Percentiles rank a stretch among this genome's conserved stretches.
phyloP scores from a whole-genome alignment of 164 flowering plant genomes.

The Houttuynia cordata region DNA sequence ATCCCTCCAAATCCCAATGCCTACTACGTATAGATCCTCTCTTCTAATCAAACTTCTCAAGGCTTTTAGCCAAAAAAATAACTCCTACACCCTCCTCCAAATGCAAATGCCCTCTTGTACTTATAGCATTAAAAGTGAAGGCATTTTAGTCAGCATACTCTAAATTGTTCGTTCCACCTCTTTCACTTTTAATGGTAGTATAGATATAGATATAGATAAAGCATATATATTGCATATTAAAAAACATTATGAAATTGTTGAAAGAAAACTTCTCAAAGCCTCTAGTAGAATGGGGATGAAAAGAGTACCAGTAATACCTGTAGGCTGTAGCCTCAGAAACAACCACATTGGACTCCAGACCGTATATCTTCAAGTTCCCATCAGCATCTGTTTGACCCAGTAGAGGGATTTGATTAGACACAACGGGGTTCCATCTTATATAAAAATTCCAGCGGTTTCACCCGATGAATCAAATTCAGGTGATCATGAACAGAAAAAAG shows the following conservation, averaged over 20 bases:
- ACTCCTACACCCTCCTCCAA: too few species aligned
- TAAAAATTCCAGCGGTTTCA: slow-evolving; percentile 84
- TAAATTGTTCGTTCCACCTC: too few species aligned
- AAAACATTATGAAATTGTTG: neutral
- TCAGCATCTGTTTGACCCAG: slow-evolving; percentile 92
- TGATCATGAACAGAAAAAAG: slow-evolving; percentile 57
- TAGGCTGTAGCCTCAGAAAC: slow-evolving; percentile 20
- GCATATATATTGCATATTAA: neutral
- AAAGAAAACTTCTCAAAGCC: neutral
- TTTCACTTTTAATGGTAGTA: too few species aligned
- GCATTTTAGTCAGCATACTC: too few species aligned
- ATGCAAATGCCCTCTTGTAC: too few species aligned
- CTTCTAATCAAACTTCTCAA: too few species aligned
- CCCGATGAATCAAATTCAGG: slow-evolving; percentile 33
- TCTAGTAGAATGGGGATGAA: too few species aligned
- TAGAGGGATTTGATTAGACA: slow-evolving; percentile 22
- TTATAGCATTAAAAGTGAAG: too few species aligned
- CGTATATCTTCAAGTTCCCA: slow-evolving; percentile 54
- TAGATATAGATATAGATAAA: too few species aligned
- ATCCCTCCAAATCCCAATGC: too few species aligned
- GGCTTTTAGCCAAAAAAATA: too few species aligned
- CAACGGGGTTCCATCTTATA: slow-evolving; percentile 67
- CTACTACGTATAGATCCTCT: too few species aligned
- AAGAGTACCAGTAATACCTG: slow-evolving; percentile 11
- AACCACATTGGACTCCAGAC: slow-evolving; percentile 20